These are phyloP conservation scores for Nakazawaea ishiwadae DNA, from an alignment of 805 yeast species.

Conservation along the genomic window DNA sequence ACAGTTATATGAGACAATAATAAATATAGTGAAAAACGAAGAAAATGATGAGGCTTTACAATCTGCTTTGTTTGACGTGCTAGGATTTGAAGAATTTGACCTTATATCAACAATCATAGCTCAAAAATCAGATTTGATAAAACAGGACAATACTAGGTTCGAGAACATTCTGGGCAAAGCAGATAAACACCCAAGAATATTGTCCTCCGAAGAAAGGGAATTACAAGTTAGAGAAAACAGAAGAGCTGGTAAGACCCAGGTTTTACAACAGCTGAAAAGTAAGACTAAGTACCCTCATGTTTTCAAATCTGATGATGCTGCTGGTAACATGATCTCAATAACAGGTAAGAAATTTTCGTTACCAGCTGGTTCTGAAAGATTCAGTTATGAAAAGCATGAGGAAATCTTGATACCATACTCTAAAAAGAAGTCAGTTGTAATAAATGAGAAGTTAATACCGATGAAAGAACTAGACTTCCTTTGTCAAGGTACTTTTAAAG, in stretches of 20 bases:
- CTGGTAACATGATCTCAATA: conserved; percentile 62
- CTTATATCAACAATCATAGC: conserved; percentile 61
- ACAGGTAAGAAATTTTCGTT: conserved; percentile 77
- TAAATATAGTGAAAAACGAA: conserved; percentile 29
- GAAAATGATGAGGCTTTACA: conserved; percentile 59
- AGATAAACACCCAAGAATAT: conserved; percentile 20
- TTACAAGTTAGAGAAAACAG: conserved; percentile 48
- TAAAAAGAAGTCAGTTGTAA: conserved; percentile 36
- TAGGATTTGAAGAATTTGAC: conserved; percentile 86
- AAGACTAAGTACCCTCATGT: conserved; percentile 80
- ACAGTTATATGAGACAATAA: conserved; percentile 24
- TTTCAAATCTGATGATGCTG: conserved; percentile 59
- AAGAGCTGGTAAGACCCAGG: conserved; percentile 41
- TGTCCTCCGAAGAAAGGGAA: conserved; percentile 53
- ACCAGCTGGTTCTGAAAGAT: conserved; percentile 77
- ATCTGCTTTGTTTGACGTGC: conserved; percentile 65
- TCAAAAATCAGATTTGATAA: conserved; percentile 31
- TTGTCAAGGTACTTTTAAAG: conserved; percentile 80
- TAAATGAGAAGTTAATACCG: conserved; percentile 46
- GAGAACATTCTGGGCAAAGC: conserved; percentile 13
- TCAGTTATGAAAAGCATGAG: conserved; percentile 59
- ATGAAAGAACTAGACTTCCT: conserved; percentile 65
- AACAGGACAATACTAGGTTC: conserved; percentile 15
- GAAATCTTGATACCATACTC: conserved; percentile 82
- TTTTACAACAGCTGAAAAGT: conserved; percentile 39